Conservation (phyloP, 495 filamentous ascomycete species). For the Venustampulla echinocandica region DNA sequence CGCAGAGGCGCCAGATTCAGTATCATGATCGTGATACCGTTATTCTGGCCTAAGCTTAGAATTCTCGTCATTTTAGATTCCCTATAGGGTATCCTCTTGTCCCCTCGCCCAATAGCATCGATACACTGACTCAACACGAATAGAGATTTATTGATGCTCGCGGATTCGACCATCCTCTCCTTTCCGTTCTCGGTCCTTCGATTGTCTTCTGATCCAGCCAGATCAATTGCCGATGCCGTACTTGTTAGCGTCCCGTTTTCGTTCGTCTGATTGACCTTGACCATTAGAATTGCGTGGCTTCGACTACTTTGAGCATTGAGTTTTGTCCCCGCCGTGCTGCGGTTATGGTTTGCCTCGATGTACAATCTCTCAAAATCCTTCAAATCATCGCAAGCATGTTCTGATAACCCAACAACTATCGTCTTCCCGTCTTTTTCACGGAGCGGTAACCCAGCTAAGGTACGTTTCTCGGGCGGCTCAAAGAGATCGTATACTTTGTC, state of each 20-base stretch:
- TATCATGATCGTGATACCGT: conserved; percentile 94
- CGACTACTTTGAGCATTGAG: conserved; percentile 91
- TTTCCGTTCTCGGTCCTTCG: conserved; percentile 89
- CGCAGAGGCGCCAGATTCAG: conserved; percentile 80
- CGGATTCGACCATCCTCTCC: conserved; percentile 88
- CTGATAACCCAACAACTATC: conserved; percentile 82
- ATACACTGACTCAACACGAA: conserved; percentile 95
- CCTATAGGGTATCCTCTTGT: conserved; percentile 72
- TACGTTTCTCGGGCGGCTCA: conserved; percentile 83
- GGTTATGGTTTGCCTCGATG: conserved; percentile 88
- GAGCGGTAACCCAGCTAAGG: conserved; percentile 72
- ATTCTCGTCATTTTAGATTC: conserved; percentile 98
- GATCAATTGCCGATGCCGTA: conserved; percentile 88
- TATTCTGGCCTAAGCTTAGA: conserved; percentile 86
- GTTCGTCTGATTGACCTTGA: conserved; percentile 72
- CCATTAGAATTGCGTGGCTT: conserved; percentile 87
- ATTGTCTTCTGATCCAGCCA: conserved; percentile 96
- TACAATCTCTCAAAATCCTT: conserved; percentile 92
- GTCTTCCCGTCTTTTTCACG: conserved; percentile 90
- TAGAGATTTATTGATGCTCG: conserved; percentile 95
- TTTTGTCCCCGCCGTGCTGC: conserved; percentile 89
- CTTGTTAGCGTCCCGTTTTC: conserved; percentile 64
- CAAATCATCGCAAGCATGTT: conserved; percentile 72
- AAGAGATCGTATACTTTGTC: conserved; percentile 93
- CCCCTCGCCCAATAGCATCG: conserved; percentile 70